These are phyloP conservation scores for Biscogniauxia marginata DNA, from an alignment of 2,329 filamentous ascomycete species.

Conservation along the genomic window DNA sequence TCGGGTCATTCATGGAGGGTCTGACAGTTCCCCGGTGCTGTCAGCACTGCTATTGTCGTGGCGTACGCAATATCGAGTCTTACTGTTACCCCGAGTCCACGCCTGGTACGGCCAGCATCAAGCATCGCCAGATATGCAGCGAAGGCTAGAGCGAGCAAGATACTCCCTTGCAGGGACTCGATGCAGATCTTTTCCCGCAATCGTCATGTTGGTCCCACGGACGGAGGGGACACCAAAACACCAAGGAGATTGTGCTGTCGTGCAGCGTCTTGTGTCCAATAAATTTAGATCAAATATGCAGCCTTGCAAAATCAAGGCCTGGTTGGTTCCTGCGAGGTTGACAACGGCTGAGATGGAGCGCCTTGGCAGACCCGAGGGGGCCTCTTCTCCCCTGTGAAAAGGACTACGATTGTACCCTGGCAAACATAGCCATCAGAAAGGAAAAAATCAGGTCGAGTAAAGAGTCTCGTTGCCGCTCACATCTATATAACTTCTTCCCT, in stretches of 20 bases:
- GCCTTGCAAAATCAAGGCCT: constrained; percentile 17
- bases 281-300: constrained; percentile 13
- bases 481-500: not conserved
- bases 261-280: constrained; percentile 17
- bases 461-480: not conserved
- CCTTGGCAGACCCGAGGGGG: constrained; percentile 7
- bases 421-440: constrained; percentile 1
- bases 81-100: constrained; percentile 22
- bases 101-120: constrained; percentile 10
- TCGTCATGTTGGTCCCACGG: constrained; percentile 10
- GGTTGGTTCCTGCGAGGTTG: constrained; percentile 10
- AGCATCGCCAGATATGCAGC: constrained; percentile 19
- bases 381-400: constrained; percentile 1
- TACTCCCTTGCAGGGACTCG: constrained; percentile 3
- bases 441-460: not conserved
- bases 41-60: constrained; percentile 23
- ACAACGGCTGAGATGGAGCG: constrained; percentile 6
- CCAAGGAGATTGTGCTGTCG: not conserved
- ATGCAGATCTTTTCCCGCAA: constrained; percentile 17
- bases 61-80: constrained; percentile 19
- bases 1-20: constrained; percentile 15
- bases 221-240: constrained; percentile 16
- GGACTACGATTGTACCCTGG: constrained; percentile 1
- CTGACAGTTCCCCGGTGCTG: constrained; percentile 13
- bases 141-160: constrained; percentile 12